Evolutionary conservation across 129 eudicot species (phyloP), one percentile per base, ranked within the genome.

Genomic region (Mikania micrantha): DNA sequence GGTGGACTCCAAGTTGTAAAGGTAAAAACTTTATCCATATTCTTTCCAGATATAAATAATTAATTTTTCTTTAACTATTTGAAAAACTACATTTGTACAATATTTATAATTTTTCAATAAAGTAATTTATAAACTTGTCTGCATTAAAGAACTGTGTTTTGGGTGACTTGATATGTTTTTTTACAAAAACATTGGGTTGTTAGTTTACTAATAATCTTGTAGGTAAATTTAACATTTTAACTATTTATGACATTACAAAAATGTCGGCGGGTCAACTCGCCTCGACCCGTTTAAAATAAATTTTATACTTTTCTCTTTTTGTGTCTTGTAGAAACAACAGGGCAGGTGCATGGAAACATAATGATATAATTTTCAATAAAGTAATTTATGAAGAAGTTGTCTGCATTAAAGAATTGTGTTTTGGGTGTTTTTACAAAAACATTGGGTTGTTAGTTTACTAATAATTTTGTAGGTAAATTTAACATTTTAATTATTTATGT

Each of bases 301-400:
- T 16, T 67, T 40, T 24, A 0, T 28, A 5, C 9, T 72, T 71
- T 71, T 31, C 4, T 2, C 9, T 59, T 48, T n/a, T n/a, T n/a
- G n/a, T n/a, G n/a, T n/a, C n/a, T n/a, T n/a, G 65, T 74, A 86
- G 95, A 79, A 73, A 69, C 75, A 1, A 62, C 77, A 7, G 72
- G 78, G 3, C 81, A 74, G 15, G 74, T 39, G 56, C 71, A 82
- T 41, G 82, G 83, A 73, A 74, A 76, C 45, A 69, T 79, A 60
- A 74, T 91, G 61, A 12, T 0, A 16, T 17, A 19, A 5, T n/a
- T n/a, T n/a, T n/a, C n/a, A n/a, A n/a, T n/a, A n/a, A n/a, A n/a
- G n/a, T n/a, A n/a, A n/a, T n/a, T n/a, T n/a, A n/a, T n/a, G n/a
- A n/a, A 47, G 5, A 47, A n/a, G n/a, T n/a, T n/a, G n/a, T n/a